Percentiles rank a stretch among this genome's conserved stretches.
Conservation (phyloP, 179 eudicot genomes). For the Camellia oleifera region DNA sequence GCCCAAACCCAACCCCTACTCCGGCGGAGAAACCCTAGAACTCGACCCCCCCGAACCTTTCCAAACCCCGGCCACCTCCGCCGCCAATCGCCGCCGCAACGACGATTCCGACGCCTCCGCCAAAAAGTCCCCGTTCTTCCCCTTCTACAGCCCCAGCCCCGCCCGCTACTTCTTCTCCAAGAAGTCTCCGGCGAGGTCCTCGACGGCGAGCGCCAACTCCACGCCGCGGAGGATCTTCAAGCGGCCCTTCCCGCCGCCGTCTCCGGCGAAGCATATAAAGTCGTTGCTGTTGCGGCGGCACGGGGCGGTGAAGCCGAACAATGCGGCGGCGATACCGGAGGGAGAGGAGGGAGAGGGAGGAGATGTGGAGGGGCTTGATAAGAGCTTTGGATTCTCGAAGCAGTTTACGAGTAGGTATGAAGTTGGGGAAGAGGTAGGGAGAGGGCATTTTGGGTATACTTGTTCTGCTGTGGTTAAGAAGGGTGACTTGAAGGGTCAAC, state of each 20-base stretch:
- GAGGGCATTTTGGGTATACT: slow-evolving; percentile 95
- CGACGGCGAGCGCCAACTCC: slow-evolving; percentile 33
- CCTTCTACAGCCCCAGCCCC: slow-evolving; percentile 68
- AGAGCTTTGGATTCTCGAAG: slow-evolving; percentile 41
- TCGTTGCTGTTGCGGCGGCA: slow-evolving; percentile 52
- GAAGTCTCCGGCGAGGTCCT: slow-evolving; percentile 48
- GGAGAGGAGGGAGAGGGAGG: slow-evolving; percentile 24
- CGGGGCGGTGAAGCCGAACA: slow-evolving; percentile 44
- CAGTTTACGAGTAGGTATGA: slow-evolving; percentile 39
- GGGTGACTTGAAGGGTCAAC: slow-evolving; percentile 62
- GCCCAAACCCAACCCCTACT: slow-evolving; percentile 31
- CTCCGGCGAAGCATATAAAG: slow-evolving; percentile 78
- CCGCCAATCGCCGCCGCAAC: background rate
- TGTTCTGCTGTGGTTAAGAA: slow-evolving; percentile 61
- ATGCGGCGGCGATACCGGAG: slow-evolving; percentile 20
- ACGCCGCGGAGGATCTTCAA: slow-evolving; percentile 55
- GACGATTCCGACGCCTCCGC: slow-evolving; percentile 11
- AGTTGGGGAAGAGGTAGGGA: slow-evolving; percentile 78
- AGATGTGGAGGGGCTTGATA: slow-evolving; percentile 29
- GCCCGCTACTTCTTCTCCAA: slow-evolving; percentile 48
- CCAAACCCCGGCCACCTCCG: slow-evolving; percentile 16
- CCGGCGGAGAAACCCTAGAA: slow-evolving; percentile 14
- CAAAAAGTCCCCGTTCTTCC: slow-evolving; percentile 56
- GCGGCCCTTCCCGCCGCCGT: slow-evolving; percentile 71
- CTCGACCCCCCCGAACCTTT: background rate